phyloP scores from a whole-genome alignment of 208 protist species.

The Trypanosoma grayi region DNA sequence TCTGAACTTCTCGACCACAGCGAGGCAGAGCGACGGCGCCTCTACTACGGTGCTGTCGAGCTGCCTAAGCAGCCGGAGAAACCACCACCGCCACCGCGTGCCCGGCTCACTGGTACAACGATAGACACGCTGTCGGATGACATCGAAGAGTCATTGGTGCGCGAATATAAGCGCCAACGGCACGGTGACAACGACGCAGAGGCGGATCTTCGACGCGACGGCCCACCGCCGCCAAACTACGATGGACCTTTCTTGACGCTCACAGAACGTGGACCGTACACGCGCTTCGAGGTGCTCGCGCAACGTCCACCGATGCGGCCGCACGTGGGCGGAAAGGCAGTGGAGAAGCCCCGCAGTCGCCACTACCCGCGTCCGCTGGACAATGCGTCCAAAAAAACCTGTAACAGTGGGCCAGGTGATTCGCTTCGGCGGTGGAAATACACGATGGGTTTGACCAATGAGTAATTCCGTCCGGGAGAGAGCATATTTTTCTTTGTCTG shows the following conservation, averaged over 20 bases:
- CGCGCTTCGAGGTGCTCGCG: conserved; percentile 39
- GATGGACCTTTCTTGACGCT: conserved; percentile 41
- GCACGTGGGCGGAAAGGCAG: neutral
- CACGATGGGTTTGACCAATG: conserved; percentile 23
- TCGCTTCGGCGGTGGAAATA: conserved; percentile 38
- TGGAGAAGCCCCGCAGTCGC: conserved; percentile 11
- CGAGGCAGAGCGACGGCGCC: conserved; percentile 8
- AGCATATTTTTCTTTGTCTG: conserved; percentile 2
- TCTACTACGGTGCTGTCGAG: neutral
- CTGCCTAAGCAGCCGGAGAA: neutral
- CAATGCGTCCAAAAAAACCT: neutral
- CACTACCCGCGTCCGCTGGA: conserved; percentile 25
- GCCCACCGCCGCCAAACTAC: conserved; percentile 22
- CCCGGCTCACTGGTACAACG: neutral
- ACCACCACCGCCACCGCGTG: neutral
- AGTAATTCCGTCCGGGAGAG: neutral
- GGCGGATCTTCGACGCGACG: neutral
- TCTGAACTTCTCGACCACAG: conserved; percentile 7
- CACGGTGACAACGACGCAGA: neutral
- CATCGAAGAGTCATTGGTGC: conserved; percentile 23
- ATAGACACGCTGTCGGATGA: conserved; percentile 1
- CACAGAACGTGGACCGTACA: conserved; percentile 28
- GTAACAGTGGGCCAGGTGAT: neutral
- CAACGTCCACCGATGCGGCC: conserved; percentile 28
- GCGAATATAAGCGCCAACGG: conserved; percentile 24